phyloP scores from a whole-genome alignment of 257 asterid genomes.

The Lycium barbarum region DNA sequence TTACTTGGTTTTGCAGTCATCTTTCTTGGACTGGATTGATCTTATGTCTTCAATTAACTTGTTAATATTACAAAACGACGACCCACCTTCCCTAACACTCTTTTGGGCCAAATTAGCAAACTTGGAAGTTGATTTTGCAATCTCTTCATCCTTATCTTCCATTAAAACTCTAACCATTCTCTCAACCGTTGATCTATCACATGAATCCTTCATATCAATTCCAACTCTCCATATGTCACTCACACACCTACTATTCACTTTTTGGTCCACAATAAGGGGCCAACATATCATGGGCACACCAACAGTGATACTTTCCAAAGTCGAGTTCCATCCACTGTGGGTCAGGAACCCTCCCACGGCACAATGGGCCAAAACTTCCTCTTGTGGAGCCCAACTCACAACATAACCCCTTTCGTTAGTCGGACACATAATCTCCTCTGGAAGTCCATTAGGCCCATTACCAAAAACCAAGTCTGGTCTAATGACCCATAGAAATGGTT shows the following conservation, averaged over 20 bases:
- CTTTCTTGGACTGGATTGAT: background rate
- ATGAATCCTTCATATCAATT: slow-evolving; percentile 59
- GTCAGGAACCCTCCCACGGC: slow-evolving; percentile 41
- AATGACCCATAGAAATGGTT: slow-evolving; percentile 39
- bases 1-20: background rate
- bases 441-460: slow-evolving; percentile 9
- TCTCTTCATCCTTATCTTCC: slow-evolving; percentile 50
- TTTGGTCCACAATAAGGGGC: slow-evolving; percentile 46
- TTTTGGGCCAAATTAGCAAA: background rate
- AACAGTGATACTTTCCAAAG: slow-evolving; percentile 40
- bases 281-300: slow-evolving; percentile 49
- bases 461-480: slow-evolving; percentile 34
- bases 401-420: slow-evolving; percentile 34
- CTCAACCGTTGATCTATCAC: slow-evolving; percentile 48
- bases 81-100: background rate
- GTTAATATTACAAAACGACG: background rate
- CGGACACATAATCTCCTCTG: slow-evolving; percentile 18
- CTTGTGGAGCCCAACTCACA: slow-evolving; percentile 44
- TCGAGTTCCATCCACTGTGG: slow-evolving; percentile 45
- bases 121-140: slow-evolving; percentile 16
- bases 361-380: slow-evolving; percentile 33
- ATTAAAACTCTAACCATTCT: slow-evolving; percentile 47
- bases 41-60: background rate
- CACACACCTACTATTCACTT: slow-evolving; percentile 55
- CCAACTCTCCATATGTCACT: slow-evolving; percentile 65